Evolutionary conservation across 2,329 filamentous ascomycete genomes (phyloP).

Genomic region (Colletotrichum navitas): DNA sequence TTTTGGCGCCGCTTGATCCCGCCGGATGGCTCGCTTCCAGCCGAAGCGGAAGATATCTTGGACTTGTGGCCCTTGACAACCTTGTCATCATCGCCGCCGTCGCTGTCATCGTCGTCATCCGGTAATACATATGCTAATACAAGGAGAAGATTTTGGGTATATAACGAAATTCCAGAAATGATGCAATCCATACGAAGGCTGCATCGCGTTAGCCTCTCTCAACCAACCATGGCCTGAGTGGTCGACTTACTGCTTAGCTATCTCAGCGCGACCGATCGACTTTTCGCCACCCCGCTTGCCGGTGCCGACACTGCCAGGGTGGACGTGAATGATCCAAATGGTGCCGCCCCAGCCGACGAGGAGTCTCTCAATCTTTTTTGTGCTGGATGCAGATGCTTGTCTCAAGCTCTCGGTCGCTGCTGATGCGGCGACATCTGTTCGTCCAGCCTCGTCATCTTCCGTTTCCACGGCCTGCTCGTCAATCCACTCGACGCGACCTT

Average conservation of each 20-base stretch:
- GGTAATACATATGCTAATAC: slow-evolving; percentile 90
- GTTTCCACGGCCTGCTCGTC: slow-evolving; percentile 84
- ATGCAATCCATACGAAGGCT: slow-evolving; percentile 97
- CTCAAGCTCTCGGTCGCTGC: slow-evolving; percentile 62
- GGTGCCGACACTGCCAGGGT: slow-evolving; percentile 76
- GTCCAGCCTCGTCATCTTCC: slow-evolving; percentile 68
- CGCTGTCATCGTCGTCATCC: slow-evolving; percentile 74
- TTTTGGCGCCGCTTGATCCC: slow-evolving; percentile 80
- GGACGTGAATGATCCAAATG: slow-evolving; percentile 95
- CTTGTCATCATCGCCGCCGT: slow-evolving; percentile 51
- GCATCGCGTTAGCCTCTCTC: slow-evolving; percentile 47
- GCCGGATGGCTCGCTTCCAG: slow-evolving; percentile 70
- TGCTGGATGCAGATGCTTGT: slow-evolving; percentile 62
- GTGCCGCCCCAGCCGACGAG: slow-evolving; percentile 96
- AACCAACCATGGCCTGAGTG: background rate
- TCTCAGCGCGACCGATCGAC: slow-evolving; percentile 84
- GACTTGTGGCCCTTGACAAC: slow-evolving; percentile 55
- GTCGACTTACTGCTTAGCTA: slow-evolving; percentile 87
- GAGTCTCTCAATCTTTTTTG: slow-evolving; percentile 77
- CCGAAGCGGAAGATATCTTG: slow-evolving; percentile 60
- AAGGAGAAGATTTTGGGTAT: slow-evolving; percentile 90
- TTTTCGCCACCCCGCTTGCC: slow-evolving; percentile 78
- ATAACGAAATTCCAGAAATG: slow-evolving; percentile 95
- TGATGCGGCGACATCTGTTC: slow-evolving; percentile 53
- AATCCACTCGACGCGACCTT: slow-evolving; percentile 91